Evolutionary conservation across 257 asterid species (phyloP), one percentile per base, ranked within the genome.

Genomic region (Coffea canephora): DNA sequence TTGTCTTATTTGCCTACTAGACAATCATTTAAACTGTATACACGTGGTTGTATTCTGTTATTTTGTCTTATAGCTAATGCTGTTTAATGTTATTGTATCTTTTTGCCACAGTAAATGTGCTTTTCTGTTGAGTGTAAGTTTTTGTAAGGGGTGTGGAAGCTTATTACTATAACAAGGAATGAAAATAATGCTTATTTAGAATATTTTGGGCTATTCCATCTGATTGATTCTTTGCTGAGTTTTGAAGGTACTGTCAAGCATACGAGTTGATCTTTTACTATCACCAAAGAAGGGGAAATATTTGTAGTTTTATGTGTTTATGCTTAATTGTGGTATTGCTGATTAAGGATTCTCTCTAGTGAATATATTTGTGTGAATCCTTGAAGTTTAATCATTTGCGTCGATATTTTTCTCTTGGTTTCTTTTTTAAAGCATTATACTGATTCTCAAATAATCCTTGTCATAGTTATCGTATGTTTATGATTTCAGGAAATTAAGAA

Each of bases 401-500:
- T 54, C 23, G 1, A 59, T 80, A 61, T 57, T n/a, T 8, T 8
- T 2, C 12, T 7, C 31, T 5, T 21, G 25, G 66, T 59, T 59
- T 21, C 66, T 59, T 21, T 59, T 39, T 27, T 27, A 43, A 46
- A 34, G 14, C 36, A 18, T 34, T 67, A 31, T 36, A 8, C 19
- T 3, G 46, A 39, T 67, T 36, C 18, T 27, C 7, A 50, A 14
- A 62, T 10, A 27, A 65, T 31, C 41, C 70, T 11, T 27, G 21
- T 45, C 36, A 68, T 69, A 75, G 6, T 36, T 75, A 27, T 81
- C 21, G 67, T 68, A 15, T 31, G 71, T 71, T 13, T 6, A 45
- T 18, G 15, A n/a, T 71, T 41, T 85, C 87, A 94, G 99, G 96
- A 88, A 87, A 72, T 88, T 8, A 96, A 83, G 86, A 88, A 76